Percentiles rank a stretch among this genome's conserved stretches.
Conservation (phyloP, 371 early-diverging fungal species). For the Rhizopus sp. region DNA sequence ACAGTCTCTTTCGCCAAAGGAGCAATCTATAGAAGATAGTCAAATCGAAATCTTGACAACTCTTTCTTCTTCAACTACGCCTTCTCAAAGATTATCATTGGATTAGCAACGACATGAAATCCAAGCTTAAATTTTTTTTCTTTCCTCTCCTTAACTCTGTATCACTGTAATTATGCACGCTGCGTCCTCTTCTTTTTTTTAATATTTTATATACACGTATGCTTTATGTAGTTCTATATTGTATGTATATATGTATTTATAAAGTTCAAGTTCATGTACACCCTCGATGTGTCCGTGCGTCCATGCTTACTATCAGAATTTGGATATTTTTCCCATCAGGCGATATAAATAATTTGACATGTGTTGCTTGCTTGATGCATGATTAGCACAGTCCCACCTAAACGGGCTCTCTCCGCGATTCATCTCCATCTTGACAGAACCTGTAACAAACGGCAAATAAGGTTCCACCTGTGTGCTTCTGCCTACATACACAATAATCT, state of each 20-base stretch:
- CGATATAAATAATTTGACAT: constrained; percentile 13
- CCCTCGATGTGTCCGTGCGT: not conserved
- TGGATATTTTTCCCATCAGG: not conserved
- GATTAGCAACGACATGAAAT: constrained; percentile 6
- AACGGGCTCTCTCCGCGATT: constrained; percentile 26
- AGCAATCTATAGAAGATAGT: not conserved
- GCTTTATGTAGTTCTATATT: no score
- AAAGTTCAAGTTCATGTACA: not conserved
- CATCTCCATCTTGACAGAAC: constrained; percentile 18
- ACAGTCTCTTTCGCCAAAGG: not conserved
- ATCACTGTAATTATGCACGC: no score
- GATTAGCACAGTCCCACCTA: constrained; percentile 21
- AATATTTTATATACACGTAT: no score
- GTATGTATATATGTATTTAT: no score
- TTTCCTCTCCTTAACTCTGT: no score
- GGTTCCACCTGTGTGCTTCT: constrained; percentile 12
- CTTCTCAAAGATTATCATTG: not conserved
- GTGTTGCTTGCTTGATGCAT: constrained; percentile 10
- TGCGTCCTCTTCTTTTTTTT: no score
- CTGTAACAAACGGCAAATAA: constrained; percentile 25
- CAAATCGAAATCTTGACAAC: not conserved
- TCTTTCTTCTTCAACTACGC: not conserved
- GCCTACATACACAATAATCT: constrained; percentile 14
- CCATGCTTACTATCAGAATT: not conserved
- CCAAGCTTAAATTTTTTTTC: not conserved